These are phyloP conservation scores for Fistulinella prunicolor DNA, from an alignment of 768 basidiomycete genomes.

Conservation along the genomic window DNA sequence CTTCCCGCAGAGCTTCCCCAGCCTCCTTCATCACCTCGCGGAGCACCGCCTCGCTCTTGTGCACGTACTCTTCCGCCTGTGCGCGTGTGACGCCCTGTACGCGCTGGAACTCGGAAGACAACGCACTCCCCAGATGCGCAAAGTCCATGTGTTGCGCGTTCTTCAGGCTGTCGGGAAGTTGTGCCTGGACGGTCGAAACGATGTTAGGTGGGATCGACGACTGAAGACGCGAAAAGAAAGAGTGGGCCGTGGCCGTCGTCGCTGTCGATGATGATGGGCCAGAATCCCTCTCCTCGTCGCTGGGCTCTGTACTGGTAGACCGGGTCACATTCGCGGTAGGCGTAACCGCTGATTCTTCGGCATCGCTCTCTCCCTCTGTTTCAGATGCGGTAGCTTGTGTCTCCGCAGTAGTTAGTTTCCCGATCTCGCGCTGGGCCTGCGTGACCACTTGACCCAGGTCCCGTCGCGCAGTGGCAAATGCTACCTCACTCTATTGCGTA, in stretches of 20 bases:
- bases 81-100: constrained; percentile 73
- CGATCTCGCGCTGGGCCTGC: constrained; percentile 77
- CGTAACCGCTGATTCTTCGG: constrained; percentile 27
- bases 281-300: constrained; percentile 13
- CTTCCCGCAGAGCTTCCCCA: constrained; percentile 78
- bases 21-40: constrained; percentile 76
- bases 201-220: constrained; percentile 73
- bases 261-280: constrained; percentile 3
- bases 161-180: constrained; percentile 64
- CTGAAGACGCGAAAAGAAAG: constrained; percentile 68
- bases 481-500: constrained; percentile 59
- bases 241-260: constrained; percentile 33
- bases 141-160: constrained; percentile 66
- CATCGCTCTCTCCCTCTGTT: constrained; percentile 15
- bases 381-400: constrained; percentile 13
- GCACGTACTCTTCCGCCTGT: constrained; percentile 82
- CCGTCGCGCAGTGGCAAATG: constrained; percentile 64
- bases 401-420: constrained; percentile 49
- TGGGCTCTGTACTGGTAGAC: constrained; percentile 19
- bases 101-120: constrained; percentile 64
- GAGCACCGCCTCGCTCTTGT: constrained; percentile 64
- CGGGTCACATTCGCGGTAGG: constrained; percentile 22
- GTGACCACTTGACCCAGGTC: constrained; percentile 70
- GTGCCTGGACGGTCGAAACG: constrained; percentile 61
- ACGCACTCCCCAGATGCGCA: constrained; percentile 59